Base-by-base conservation (phyloP, 2,329 filamentous ascomycete genomes). In the Trichocomaceae sp. region DNA sequence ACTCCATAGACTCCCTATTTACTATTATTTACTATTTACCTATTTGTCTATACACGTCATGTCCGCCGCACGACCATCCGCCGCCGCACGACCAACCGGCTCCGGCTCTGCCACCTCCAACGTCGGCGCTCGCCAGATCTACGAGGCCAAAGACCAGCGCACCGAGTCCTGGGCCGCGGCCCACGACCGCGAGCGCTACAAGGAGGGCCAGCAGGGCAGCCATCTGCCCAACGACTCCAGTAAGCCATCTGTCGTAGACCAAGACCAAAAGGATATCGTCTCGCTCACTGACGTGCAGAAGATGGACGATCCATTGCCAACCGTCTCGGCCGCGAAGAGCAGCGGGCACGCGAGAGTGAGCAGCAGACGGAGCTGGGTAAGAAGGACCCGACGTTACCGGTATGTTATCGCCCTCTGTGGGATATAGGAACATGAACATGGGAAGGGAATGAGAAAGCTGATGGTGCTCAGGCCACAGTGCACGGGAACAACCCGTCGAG, bases 111-210 rank as follows among this genome's bases (percentile, higher is more conserved):
- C 50, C 20, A 31, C 47, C 54, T 88, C 86, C 56, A 86, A 77
- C 67, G 86, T 92, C 67, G 88, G 88, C 62, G 79, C 76, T 69
- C 64, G 73, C 59, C 69, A 72, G 58, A 74, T 89, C 68, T 91
- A 93, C 74, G 86, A 91, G 74, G 84, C 79, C 55, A 85, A 84
- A 56, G 88, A 93, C 73, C 88, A 93, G 78, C 80, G 82, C 64
- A 89, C 83, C 69, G 68, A 73, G 58, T 79, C 82, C 58, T 67
- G 80, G 57, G 77, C 80, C 2, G 74, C 79, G 58, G 60, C 76
- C 51, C 66, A 72, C 45, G 76, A 82, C 64, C 75, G 78, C 19
- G 75, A 81, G 50, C 79, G 83, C 57, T 93, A 82, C 75, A 75
- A 90, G 58, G 86, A 92, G 75, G 88, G 89, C 63, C 77, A 85